phyloP scores from a whole-genome alignment of 2,329 filamentous ascomycete genomes.

The Tolypocladium inflatum region DNA sequence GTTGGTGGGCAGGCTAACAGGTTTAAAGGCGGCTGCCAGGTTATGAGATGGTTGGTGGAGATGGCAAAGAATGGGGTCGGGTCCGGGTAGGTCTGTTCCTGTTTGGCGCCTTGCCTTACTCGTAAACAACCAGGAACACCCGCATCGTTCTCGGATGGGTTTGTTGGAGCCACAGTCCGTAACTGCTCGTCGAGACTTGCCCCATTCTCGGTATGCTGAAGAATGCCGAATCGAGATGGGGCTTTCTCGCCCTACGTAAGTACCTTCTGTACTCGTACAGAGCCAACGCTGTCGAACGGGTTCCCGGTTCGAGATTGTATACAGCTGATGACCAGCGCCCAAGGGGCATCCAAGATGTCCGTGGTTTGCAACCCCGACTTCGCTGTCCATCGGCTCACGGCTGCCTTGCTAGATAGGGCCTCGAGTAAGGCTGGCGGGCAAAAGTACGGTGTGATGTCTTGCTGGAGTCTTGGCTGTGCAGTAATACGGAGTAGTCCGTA shows the following conservation, averaged over 20 bases:
- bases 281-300: neutral
- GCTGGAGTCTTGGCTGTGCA: neutral
- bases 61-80: neutral
- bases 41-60: neutral
- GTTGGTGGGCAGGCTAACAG: neutral
- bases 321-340: neutral
- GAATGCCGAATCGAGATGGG: neutral
- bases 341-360: neutral
- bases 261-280: neutral
- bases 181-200: no score
- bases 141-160: neutral
- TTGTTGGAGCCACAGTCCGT: neutral
- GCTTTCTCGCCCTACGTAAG: neutral
- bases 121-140: neutral
- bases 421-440: neutral
- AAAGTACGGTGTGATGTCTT: neutral
- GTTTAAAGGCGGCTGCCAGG: neutral
- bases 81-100: neutral
- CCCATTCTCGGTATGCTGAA: neutral
- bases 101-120: neutral
- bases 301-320: neutral
- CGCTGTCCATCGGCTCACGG: neutral
- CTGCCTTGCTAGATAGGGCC: neutral
- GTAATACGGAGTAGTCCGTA: no score
- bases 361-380: neutral